Evolutionary conservation across 2,329 filamentous ascomycete genomes (phyloP).

Genomic region (Colletotrichum scovillei): DNA sequence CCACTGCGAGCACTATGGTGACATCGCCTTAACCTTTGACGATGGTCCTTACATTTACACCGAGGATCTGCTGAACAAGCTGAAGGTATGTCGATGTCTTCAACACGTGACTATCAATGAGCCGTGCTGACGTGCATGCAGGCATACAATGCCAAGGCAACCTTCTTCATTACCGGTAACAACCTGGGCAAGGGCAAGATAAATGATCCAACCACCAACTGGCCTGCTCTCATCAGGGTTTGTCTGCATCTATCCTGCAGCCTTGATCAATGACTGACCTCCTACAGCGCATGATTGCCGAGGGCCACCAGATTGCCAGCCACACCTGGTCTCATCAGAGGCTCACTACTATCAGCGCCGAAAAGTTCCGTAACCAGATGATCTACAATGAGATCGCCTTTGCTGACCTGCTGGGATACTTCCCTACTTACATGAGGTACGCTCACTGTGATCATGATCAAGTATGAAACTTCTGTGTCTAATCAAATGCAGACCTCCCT

Average conservation of each 20-base stretch:
- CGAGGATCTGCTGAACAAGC: conserved; percentile 51
- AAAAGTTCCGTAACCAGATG: conserved; percentile 57
- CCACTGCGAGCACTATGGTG: conserved; percentile 65
- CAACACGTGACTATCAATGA: background rate
- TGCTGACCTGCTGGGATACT: conserved; percentile 64
- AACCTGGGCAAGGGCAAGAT: conserved; percentile 57
- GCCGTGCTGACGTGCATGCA: conserved; percentile 9
- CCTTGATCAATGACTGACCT: background rate
- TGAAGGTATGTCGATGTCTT: conserved; percentile 57
- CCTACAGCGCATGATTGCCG: conserved; percentile 56
- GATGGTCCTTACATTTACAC: conserved; percentile 59
- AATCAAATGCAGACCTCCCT: conserved; percentile 47
- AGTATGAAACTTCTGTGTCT: background rate
- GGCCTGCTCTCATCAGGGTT: conserved; percentile 49
- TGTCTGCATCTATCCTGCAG: background rate
- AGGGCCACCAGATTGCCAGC: conserved; percentile 70
- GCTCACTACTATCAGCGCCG: conserved; percentile 30
- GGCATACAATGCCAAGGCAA: conserved; percentile 70
- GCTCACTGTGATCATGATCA: background rate
- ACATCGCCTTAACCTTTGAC: conserved; percentile 61
- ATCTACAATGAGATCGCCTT: conserved; percentile 66
- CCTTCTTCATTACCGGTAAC: conserved; percentile 68
- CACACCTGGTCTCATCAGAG: conserved; percentile 64
- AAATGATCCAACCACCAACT: conserved; percentile 56
- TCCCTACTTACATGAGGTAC: conserved; percentile 64